Percentiles rank a stretch among this genome's conserved stretches.
Evolutionary conservation across 164 flowering plant species (phyloP).

Genomic region (Macadamia tetraphylla): DNA sequence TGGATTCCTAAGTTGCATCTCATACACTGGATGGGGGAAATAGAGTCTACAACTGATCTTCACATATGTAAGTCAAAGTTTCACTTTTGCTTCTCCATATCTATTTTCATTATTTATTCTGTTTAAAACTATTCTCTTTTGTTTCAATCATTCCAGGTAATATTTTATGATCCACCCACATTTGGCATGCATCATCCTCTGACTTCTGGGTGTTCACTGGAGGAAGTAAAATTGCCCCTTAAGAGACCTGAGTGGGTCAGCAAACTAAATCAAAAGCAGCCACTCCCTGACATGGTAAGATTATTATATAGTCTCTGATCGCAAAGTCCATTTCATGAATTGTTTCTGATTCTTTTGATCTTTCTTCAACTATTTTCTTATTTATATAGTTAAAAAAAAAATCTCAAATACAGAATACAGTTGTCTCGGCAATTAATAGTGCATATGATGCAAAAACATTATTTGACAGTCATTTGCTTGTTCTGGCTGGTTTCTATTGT

Average conservation of each 20-base stretch:
- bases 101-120: neutral
- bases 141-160: conserved; percentile 42
- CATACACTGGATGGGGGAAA: conserved; percentile 46
- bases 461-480: conserved; percentile 27
- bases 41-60: conserved; percentile 45
- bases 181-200: conserved; percentile 71
- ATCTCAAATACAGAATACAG: conserved; percentile 44
- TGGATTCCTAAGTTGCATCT: conserved; percentile 72
- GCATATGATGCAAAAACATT: conserved; percentile 43
- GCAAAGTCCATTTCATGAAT: neutral
- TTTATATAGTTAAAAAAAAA: neutral
- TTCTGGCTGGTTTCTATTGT: conserved; percentile 43
- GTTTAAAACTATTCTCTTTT: conserved; percentile 4
- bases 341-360: neutral
- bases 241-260: conserved; percentile 81
- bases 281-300: conserved; percentile 62
- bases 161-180: conserved; percentile 66
- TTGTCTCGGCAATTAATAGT: conserved; percentile 66
- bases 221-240: conserved; percentile 21
- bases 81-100: conserved; percentile 11
- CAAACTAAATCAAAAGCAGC: conserved; percentile 45
- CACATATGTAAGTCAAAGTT: conserved; percentile 85
- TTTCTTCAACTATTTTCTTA: neutral
- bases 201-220: conserved; percentile 25
- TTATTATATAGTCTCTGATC: neutral